Evolutionary conservation across 1,139 yeast species (phyloP), one percentile per base, ranked within the genome.

Genomic region (Pichia sp.): DNA sequence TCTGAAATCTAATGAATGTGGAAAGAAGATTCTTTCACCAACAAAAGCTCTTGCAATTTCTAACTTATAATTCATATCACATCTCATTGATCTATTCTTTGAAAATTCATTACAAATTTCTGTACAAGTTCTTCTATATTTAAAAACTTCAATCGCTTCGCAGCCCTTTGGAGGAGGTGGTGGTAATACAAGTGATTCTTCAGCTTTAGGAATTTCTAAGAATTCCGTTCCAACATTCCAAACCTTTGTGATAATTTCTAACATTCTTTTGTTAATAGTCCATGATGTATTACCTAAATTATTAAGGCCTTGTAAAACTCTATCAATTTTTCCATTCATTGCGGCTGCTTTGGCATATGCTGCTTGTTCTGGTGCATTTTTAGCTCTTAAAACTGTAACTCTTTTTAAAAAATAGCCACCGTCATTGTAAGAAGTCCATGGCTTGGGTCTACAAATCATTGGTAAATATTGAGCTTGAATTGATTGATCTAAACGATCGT

Each of bases 11-110:
- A 92, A 72, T 59, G 89, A 89, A 64, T 92, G 97, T 7, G 98
- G 97, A 70, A 90, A 87, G 64, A 80, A 90, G 61, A 92, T 80
- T 61, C 86, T 83, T 65, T 92, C 98, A 23, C 94, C 94, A 38
- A 83, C 70, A 59, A 83, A 88, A 0, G 96, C 97, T 57, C 98
- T 77, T 0, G 98, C 97, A 63, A 92, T 89, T 65, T 92, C 98
- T 47, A 92, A 70, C 64, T 88, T 90, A 66, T 94, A 92, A 64
- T 92, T 92, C 55, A 87, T 75, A 65, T 90, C 97, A 69, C 98
- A 92, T 66, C 99, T 77, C 64, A 83, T 85, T 0, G 97, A 89
- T 64, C 92, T 81, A 55, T 77, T 73, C 29, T 82, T 72, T 15
- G 86, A 77, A 47, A 80, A 82, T 42, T 79, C 82, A 53, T 80